Conservation (phyloP, 2,329 filamentous ascomycete species). For the Xylariomycetidae sp. region DNA sequence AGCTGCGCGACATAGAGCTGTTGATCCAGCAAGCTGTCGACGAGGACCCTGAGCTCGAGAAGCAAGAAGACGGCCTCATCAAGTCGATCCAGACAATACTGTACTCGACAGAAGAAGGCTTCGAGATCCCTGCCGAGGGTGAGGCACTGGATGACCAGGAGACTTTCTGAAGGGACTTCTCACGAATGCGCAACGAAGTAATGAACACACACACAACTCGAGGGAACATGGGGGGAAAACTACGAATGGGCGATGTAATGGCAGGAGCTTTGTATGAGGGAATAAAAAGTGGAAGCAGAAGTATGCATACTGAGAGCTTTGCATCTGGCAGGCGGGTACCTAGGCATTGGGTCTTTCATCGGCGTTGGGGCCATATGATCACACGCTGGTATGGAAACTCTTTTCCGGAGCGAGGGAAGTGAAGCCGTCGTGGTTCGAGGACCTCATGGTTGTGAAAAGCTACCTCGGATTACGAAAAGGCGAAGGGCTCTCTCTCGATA, state of each 20-base stretch:
- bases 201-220: constrained; percentile 11
- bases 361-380: background rate
- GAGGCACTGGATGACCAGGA: constrained; percentile 73
- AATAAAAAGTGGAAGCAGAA: constrained; percentile 6
- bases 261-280: constrained; percentile 11
- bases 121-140: constrained; percentile 81
- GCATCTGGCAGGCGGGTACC: constrained; percentile 3
- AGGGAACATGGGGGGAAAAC: constrained; percentile 2
- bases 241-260: constrained; percentile 6
- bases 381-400: no score
- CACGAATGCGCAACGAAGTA: constrained; percentile 12
- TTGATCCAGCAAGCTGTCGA: constrained; percentile 91
- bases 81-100: constrained; percentile 96
- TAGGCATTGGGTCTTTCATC: background rate
- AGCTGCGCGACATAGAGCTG: constrained; percentile 93
- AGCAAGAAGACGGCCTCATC: constrained; percentile 85
- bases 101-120: constrained; percentile 92
- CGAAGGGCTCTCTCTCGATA: no score
- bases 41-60: constrained; percentile 86
- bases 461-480: no score
- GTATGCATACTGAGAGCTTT: constrained; percentile 1
- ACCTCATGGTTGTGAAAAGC: no score
- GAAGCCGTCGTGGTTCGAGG: no score
- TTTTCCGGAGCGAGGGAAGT: no score
- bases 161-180: constrained; percentile 54